Evolutionary conservation across 2,329 filamentous ascomycete genomes (phyloP).

Genomic region (Pseudophaeomoniella oleicola): DNA sequence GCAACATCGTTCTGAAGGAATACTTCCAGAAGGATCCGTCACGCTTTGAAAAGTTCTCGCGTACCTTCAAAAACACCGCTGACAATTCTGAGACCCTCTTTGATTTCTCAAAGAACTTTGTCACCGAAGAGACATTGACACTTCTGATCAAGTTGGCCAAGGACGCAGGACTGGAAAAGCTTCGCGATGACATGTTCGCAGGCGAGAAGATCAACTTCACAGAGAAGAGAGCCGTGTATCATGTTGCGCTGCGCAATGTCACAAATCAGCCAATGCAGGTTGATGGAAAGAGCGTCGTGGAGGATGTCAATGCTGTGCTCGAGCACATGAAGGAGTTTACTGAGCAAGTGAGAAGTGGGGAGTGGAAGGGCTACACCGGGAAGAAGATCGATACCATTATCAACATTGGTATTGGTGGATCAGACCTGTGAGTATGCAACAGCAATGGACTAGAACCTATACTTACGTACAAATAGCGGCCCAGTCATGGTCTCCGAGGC

Average conservation of each 20-base stretch:
- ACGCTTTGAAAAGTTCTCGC: constrained; percentile 82
- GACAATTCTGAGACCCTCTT: constrained; percentile 82
- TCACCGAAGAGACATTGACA: constrained; percentile 80
- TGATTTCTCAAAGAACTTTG: constrained; percentile 98
- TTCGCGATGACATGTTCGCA: constrained; percentile 93
- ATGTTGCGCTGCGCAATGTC: constrained; percentile 84
- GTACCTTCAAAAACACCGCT: constrained; percentile 64
- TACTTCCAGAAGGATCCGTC: constrained; percentile 78
- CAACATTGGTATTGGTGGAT: constrained; percentile 96
- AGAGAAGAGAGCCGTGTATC: constrained; percentile 89
- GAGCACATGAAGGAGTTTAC: constrained; percentile 98
- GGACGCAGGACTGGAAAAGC: constrained; percentile 80
- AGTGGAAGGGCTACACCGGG: constrained; percentile 94
- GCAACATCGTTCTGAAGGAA: constrained; percentile 83
- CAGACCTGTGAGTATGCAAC: constrained; percentile 69
- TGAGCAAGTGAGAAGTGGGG: constrained; percentile 80
- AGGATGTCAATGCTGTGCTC: constrained; percentile 78
- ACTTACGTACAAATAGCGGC: constrained; percentile 42
- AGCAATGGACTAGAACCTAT: not conserved
- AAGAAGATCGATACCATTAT: constrained; percentile 94
- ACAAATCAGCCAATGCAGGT: constrained; percentile 69
- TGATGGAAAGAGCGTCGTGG: constrained; percentile 84
- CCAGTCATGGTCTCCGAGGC: constrained; percentile 99
- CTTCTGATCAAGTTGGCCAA: constrained; percentile 80
- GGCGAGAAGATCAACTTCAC: constrained; percentile 99